Base-by-base conservation (phyloP, 2,329 filamentous ascomycete genomes). In the Phialophora expanda region DNA sequence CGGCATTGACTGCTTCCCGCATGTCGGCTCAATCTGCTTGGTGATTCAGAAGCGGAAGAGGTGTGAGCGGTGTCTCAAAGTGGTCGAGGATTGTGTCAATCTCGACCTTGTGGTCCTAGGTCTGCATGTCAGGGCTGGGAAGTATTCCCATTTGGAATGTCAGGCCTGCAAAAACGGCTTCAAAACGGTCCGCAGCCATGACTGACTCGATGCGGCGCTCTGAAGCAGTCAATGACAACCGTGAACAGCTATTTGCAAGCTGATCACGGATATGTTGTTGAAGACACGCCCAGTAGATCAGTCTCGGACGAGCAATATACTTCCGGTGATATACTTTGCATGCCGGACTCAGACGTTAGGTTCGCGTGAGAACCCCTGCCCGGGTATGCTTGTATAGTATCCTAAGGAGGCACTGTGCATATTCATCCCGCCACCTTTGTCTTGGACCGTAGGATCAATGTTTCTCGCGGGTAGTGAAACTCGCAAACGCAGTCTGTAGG, bases 401-500 rank as follows among this genome's bases (percentile, higher is more conserved):
- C 32, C 22, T 12, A 38, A 34, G 17, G 38, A n/a, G 24, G 9
- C 38, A 26, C 34, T 12, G 28, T n/a, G 26, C 30, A 51, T 38
- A 24, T 53, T 38, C 24, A 41, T 41, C 30, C 46, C 51, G 32
- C 48, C 22, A 61, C 28, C 26, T 38, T 54, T 58, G 54, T 24
- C 41, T 57, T 65, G 11, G 54, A 59, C 41, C 50, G 46, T 20
- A 61, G 51, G n/a, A 62, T 20, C 20, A 62, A 22, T 17, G 26
- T n/a, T 14, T 64, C 56, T 41, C 58, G 41, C 20, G 41, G 22
- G 22, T 41, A 57, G 24, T 46, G 30, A 9, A 55, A 28, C 17
- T 32, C 61, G 55, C 65, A 67, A 11, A 5, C 11, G 53, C 61
- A 67, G 12, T 34, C 26, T 12, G 61, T 64, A 7, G 61, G 62